Evolutionary conservation across 1,284 basidiomycete genomes (phyloP).

Genomic region (Moniliella sp.): DNA sequence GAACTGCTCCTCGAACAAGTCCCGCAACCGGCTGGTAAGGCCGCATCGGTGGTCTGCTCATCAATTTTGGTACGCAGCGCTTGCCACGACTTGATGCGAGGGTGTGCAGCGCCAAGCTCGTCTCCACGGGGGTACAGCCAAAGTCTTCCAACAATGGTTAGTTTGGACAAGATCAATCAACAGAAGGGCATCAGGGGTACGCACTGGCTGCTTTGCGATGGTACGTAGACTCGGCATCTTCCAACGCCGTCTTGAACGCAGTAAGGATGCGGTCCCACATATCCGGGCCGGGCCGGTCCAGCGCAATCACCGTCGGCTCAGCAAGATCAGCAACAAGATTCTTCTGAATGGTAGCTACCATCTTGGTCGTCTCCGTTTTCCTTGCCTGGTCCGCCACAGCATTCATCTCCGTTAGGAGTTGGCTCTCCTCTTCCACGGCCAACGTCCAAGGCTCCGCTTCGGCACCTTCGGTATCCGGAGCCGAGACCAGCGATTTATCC

Average conservation of each 20-base stretch:
- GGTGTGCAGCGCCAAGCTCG: slow-evolving; percentile 47
- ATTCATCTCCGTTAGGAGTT: slow-evolving; percentile 57
- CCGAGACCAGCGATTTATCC: too few relatives aligned
- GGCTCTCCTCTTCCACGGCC: slow-evolving; percentile 54
- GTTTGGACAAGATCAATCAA: slow-evolving; percentile 1
- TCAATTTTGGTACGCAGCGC: slow-evolving; percentile 61
- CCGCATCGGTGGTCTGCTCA: slow-evolving; percentile 49
- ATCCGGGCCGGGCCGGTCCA: slow-evolving; percentile 52
- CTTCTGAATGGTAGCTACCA: slow-evolving; percentile 55
- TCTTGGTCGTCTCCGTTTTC: slow-evolving; percentile 97
- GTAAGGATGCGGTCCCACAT: slow-evolving; percentile 82
- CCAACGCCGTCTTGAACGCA: slow-evolving; percentile 50
- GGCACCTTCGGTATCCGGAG: background rate
- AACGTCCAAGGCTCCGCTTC: slow-evolving; percentile 8
- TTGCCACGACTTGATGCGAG: slow-evolving; percentile 67
- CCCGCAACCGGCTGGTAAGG: slow-evolving; percentile 46
- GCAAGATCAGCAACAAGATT: slow-evolving; percentile 61
- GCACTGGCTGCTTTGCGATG: slow-evolving; percentile 63
- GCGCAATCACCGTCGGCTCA: slow-evolving; percentile 66
- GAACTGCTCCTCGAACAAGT: slow-evolving; percentile 80
- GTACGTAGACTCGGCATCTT: slow-evolving; percentile 57
- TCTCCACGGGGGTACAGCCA: slow-evolving; percentile 83
- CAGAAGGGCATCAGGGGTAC: slow-evolving; percentile 27
- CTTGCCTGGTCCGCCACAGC: slow-evolving; percentile 66
- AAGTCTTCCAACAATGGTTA: slow-evolving; percentile 44